Evolutionary conservation across 148 eudicot species (phyloP).

Genomic region (Camellia lanceoleosa): DNA sequence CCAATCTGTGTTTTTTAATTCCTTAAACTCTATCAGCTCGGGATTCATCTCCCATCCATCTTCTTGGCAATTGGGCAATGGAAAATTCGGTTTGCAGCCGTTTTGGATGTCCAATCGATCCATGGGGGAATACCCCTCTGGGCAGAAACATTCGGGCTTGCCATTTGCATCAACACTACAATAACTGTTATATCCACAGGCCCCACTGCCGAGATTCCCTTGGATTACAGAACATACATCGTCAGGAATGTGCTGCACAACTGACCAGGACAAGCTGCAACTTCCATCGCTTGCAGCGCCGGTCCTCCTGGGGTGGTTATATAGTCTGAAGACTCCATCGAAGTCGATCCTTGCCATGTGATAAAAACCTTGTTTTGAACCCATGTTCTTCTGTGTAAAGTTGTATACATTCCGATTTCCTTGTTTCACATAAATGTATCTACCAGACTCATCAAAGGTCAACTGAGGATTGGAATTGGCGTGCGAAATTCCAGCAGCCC

Average conservation of each 20-base stretch:
- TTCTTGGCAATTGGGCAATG: not conserved
- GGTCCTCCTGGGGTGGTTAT: conserved; percentile 16
- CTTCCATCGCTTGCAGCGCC: not conserved
- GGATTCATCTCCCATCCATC: not conserved
- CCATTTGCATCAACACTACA: conserved; percentile 17
- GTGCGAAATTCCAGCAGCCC: not conserved
- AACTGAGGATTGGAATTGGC: conserved; percentile 17
- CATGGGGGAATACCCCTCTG: conserved; percentile 15
- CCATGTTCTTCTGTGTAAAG: not conserved
- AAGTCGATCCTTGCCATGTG: conserved; percentile 33
- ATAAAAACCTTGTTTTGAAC: conserved; percentile 14
- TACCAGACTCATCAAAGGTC: conserved; percentile 27
- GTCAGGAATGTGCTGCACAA: not conserved
- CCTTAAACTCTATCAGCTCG: not conserved
- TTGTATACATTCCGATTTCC: not conserved
- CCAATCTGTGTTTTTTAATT: not conserved
- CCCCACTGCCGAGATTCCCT: conserved; percentile 10
- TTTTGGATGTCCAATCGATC: conserved; percentile 18
- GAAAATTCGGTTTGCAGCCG: conserved; percentile 27
- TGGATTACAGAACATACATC: not conserved
- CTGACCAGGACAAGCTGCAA: not conserved
- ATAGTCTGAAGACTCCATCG: conserved; percentile 38
- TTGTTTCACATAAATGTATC: conserved; percentile 15
- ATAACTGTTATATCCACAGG: conserved; percentile 10
- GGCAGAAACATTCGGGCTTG: conserved; percentile 30